Base-by-base conservation (phyloP, 352 stramenopile genomes). In the Globisporangium cylindrosporum region DNA sequence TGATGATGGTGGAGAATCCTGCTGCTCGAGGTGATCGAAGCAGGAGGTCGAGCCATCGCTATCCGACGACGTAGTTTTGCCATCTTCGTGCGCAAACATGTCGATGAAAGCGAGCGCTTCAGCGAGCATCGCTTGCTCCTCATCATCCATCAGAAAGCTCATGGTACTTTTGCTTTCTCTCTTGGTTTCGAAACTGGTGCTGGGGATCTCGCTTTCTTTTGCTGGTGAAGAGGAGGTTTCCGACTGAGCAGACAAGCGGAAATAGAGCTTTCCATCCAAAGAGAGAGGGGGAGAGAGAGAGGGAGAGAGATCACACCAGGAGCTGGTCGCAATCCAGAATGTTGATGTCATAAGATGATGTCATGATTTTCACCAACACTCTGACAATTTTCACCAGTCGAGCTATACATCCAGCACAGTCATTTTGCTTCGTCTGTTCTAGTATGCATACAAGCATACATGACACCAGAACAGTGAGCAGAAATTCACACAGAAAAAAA, bases 61-160 rank as follows among this genome's bases (percentile, higher is more conserved):
- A 41, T 41, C 15, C 36, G 36, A 41, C 36, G 32, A 8, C 18
- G 56, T 22, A 12, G 7, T 22, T 10, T 18, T 34, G 22, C 2
- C 7, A 25, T 24, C 15, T 63, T 46, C 36, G 4, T 24, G 34
- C 36, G 36, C 25, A 22, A 55, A 64, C 38, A 43, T 51, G 34
- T 73, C 62, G 56, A 73, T 69, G 64, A 73, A 73, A 29, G 57
- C 63, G 22, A 73, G 34, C n/a, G 67, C 55, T 25, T 67, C 68
- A 4, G 58, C 36, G 48, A 73, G 43, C 25, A 64, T 70, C 18
- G 62, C 68, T 15, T 66, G 62, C 14, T 58, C 60, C 7, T 72
- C 61, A 8, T 68, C 62, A 27, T 69, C 34, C 1, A 57, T 8
- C 20, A 57, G 36, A n/a, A 65, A 72, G 46, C 49, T 58, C 67